A percentile compares a stretch with the other conserved stretches of the same genome.
Evolutionary conservation across 345 rosid species (phyloP).

Genomic region (Linum trigynum): DNA sequence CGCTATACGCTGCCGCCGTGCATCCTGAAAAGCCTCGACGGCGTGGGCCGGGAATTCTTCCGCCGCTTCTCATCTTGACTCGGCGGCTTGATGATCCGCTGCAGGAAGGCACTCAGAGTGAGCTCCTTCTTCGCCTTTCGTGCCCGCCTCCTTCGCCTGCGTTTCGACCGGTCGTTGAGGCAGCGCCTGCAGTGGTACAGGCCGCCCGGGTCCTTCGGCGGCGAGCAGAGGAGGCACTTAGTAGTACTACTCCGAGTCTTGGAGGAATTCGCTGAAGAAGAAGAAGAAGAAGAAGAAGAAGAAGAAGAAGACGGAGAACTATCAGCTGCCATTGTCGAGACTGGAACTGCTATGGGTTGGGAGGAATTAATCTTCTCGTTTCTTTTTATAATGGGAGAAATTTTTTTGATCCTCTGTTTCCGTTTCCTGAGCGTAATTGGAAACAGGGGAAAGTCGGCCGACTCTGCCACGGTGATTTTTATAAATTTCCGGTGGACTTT

Average conservation of each 20-base stretch:
- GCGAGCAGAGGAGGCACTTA: conserved; percentile 24
- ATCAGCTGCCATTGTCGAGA: background rate
- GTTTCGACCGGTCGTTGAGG: conserved; percentile 20
- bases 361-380: no score
- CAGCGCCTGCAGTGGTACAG: conserved; percentile 37
- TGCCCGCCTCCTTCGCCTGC: conserved; percentile 1
- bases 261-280: background rate
- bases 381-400: background rate
- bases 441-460: no score
- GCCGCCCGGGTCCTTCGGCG: conserved; percentile 35
- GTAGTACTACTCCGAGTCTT: background rate
- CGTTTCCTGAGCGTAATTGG: no score
- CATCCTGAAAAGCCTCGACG: conserved; percentile 31
- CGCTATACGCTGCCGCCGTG: conserved; percentile 11
- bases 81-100: conserved; percentile 30
- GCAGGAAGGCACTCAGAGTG: conserved; percentile 22
- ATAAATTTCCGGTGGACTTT: no score
- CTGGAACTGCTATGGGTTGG: background rate
- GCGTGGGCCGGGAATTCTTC: conserved; percentile 29
- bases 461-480: no score
- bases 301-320: no score
- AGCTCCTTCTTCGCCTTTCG: conserved; percentile 2
- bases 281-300: background rate
- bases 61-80: conserved; percentile 20
- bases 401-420: no score